A percentile compares a stretch with the other conserved stretches of the same genome.
These are phyloP conservation scores for Tolypocladium endophyticum DNA, from an alignment of 2,329 filamentous ascomycete species.

Conservation along the genomic window DNA sequence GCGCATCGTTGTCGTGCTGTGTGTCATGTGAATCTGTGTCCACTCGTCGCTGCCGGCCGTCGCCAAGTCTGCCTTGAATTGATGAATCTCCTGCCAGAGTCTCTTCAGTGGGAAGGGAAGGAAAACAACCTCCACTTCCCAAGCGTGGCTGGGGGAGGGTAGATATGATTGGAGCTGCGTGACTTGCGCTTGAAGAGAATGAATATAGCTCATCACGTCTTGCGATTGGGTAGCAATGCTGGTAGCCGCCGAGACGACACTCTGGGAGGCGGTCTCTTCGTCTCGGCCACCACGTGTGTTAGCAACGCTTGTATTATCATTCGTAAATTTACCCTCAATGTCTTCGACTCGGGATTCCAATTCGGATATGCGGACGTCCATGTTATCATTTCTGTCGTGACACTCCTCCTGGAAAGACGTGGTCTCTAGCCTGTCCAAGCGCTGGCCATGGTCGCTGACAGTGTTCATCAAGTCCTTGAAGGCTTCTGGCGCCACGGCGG, in stretches of 20 bases:
- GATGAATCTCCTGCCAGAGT: constrained; percentile 39
- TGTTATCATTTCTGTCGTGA: constrained; percentile 53
- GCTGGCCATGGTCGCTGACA: constrained; percentile 51
- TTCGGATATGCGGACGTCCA: constrained; percentile 58
- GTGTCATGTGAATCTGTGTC: constrained; percentile 42
- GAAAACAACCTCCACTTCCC: constrained; percentile 68
- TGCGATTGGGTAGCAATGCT: constrained; percentile 29
- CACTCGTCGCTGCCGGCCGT: constrained; percentile 34
- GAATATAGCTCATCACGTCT: constrained; percentile 39
- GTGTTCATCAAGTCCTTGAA: constrained; percentile 38
- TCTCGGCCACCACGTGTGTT: constrained; percentile 23
- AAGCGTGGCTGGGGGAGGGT: constrained; percentile 54
- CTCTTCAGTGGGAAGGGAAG: constrained; percentile 56
- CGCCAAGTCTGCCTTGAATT: constrained; percentile 32
- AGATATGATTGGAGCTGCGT: constrained; percentile 47
- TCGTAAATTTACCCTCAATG: constrained; percentile 38
- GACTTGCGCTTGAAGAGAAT: constrained; percentile 38
- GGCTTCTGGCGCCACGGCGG: constrained; percentile 19
- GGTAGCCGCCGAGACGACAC: constrained; percentile 35
- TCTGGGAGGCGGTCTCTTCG: constrained; percentile 33
- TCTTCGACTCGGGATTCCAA: constrained; percentile 55
- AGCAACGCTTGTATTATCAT: constrained; percentile 33
- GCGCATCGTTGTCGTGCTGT: constrained; percentile 31
- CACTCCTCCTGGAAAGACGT: constrained; percentile 64
- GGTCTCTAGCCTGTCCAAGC: constrained; percentile 60